phyloP scores from a whole-genome alignment of 2,329 filamentous ascomycete species.

The Penicillium sp. region DNA sequence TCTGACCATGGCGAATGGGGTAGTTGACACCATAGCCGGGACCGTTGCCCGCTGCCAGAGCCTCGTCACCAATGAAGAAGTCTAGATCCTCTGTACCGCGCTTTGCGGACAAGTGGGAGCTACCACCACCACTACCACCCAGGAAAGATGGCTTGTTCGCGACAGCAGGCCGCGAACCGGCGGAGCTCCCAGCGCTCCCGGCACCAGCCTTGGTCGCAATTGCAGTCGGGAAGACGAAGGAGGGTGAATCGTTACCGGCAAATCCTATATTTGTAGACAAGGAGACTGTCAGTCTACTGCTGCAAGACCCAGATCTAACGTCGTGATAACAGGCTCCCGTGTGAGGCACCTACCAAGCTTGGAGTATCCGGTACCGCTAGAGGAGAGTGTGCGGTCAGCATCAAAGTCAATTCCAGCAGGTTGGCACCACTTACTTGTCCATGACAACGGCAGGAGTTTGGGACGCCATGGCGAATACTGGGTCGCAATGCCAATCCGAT shows the following conservation, averaged over 20 bases:
- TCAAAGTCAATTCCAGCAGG: constrained; percentile 19
- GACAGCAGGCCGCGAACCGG: constrained; percentile 85
- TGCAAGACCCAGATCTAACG: neutral
- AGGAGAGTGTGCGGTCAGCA: constrained; percentile 30
- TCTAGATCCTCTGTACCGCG: constrained; percentile 96
- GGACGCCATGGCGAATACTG: constrained; percentile 72
- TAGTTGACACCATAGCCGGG: constrained; percentile 97
- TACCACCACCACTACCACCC: constrained; percentile 82
- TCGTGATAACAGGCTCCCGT: constrained; percentile 14
- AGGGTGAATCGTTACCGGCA: constrained; percentile 97
- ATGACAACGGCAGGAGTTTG: constrained; percentile 99
- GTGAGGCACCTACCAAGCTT: constrained; percentile 77
- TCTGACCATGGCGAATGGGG: constrained; percentile 95
- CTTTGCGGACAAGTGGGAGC: constrained; percentile 84
- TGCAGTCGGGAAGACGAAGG: constrained; percentile 97
- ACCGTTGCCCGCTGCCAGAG: constrained; percentile 78
- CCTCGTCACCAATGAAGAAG: constrained; percentile 98
- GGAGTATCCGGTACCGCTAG: constrained; percentile 96
- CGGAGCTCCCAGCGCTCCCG: constrained; percentile 70
- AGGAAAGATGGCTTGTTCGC: constrained; percentile 95
- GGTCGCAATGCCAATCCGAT: constrained; percentile 19
- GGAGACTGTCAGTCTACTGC: constrained; percentile 40
- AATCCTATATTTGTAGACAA: constrained; percentile 67
- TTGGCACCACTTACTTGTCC: constrained; percentile 84
- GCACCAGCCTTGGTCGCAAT: constrained; percentile 89